Conservation (phyloP, 768 basidiomycete species). For the Lentinula aciculospora region DNA sequence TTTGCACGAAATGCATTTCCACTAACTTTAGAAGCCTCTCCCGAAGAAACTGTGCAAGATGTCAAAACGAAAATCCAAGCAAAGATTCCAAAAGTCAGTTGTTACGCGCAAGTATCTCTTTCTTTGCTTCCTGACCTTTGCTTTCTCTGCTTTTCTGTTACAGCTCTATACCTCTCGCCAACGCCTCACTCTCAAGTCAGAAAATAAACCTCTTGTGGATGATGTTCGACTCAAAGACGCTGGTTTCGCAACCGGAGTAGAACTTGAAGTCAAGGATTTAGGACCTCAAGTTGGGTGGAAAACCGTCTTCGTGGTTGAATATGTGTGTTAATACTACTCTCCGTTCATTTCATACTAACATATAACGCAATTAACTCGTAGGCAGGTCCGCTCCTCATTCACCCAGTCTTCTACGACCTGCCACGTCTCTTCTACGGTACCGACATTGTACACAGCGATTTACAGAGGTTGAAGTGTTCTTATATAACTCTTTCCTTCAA, state of each 20-base stretch:
- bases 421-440: conserved; percentile 66
- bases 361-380: conserved; percentile 23
- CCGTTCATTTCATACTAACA: neutral
- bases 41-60: conserved; percentile 43
- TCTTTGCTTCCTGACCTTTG: no score
- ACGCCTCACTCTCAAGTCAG: conserved; percentile 60
- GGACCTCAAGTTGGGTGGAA: conserved; percentile 88
- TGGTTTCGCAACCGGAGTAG: conserved; percentile 54
- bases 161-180: conserved; percentile 75
- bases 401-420: conserved; percentile 77
- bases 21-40: conserved; percentile 25
- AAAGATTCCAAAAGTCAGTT: conserved; percentile 10
- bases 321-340: conserved; percentile 48
- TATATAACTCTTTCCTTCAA: neutral
- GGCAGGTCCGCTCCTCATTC: conserved; percentile 85
- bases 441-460: conserved; percentile 62
- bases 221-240: conserved; percentile 52
- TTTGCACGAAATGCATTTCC: conserved; percentile 38
- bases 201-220: conserved; percentile 58
- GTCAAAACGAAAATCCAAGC: conserved; percentile 48
- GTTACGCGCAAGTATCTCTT: no score
- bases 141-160: no score
- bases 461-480: conserved; percentile 57
- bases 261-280: conserved; percentile 80
- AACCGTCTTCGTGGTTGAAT: conserved; percentile 91